Percentiles rank a stretch among this genome's conserved stretches.
phyloP scores from a whole-genome alignment of 2,329 filamentous ascomycete species.

The Monilinia laxa region DNA sequence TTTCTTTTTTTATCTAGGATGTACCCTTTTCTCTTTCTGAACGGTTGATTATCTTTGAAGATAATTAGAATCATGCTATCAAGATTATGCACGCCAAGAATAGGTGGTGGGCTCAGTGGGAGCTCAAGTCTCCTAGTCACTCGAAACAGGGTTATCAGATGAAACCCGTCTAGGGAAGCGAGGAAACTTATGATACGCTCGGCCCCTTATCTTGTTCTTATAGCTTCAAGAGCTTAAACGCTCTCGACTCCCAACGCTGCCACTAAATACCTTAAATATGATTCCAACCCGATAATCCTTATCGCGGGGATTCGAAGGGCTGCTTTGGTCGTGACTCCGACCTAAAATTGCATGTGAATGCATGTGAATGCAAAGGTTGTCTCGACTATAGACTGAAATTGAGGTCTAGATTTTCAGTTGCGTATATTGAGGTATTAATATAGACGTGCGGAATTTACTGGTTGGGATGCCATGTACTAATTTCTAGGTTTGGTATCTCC shows the following conservation, averaged over 20 bases:
- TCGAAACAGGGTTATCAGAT: background rate
- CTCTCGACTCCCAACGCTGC: background rate
- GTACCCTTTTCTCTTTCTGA: background rate
- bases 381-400: background rate
- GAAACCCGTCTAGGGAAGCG: background rate
- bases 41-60: too few species aligned
- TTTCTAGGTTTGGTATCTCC: background rate
- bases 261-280: background rate
- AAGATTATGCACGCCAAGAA: background rate
- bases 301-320: background rate
- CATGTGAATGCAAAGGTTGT: background rate
- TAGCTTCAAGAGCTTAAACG: background rate
- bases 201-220: background rate
- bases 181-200: background rate
- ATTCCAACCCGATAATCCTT: background rate
- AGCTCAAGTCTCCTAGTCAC: background rate
- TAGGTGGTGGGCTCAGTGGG: too few species aligned
- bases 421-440: background rate
- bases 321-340: background rate
- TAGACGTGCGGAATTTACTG: slow-evolving; percentile 6
- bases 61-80: background rate
- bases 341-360: background rate
- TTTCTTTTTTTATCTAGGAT: background rate
- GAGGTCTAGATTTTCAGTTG: background rate
- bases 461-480: background rate